These are phyloP conservation scores for Yamadazyma olivae DNA, from an alignment of 805 yeast species.

Conservation along the genomic window DNA sequence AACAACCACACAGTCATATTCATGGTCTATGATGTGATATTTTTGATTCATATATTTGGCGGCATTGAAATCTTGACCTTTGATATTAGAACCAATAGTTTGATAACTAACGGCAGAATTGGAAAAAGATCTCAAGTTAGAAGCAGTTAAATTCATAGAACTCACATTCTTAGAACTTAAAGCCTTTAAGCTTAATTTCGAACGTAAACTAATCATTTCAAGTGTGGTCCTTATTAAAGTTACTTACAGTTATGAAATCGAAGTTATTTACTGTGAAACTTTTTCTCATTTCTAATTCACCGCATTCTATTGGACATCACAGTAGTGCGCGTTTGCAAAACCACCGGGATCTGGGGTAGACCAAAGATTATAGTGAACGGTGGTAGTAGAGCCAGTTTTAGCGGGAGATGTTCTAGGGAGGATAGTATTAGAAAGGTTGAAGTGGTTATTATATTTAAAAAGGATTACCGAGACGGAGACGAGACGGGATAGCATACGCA, in stretches of 20 bases:
- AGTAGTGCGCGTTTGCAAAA: not conserved
- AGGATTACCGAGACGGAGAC: too few species aligned
- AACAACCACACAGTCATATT: conserved; percentile 94
- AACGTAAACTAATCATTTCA: conserved; percentile 14
- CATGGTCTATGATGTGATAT: conserved; percentile 94
- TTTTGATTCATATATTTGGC: conserved; percentile 51
- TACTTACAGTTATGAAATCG: not conserved
- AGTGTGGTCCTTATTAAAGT: not conserved
- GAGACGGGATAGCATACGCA: too few species aligned
- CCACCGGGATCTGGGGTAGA: too few species aligned
- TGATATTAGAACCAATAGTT: conserved; percentile 34
- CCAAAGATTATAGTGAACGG: too few species aligned
- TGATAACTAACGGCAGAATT: conserved; percentile 25
- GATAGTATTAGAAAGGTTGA: too few species aligned
- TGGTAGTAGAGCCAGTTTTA: too few species aligned
- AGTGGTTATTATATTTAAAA: too few species aligned
- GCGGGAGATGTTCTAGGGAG: too few species aligned
- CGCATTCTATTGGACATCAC: conserved; percentile 5
- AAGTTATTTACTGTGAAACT: not conserved
- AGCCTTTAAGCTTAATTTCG: too few species aligned
- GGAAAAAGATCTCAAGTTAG: conserved; percentile 21
- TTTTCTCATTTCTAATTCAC: conserved; percentile 7
- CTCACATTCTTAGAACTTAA: not conserved
- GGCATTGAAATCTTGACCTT: conserved; percentile 38
- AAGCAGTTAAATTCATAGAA: not conserved